These are phyloP conservation scores for Rhizopogon parksii DNA, from an alignment of 1,284 basidiomycete genomes.

Conservation along the genomic window DNA sequence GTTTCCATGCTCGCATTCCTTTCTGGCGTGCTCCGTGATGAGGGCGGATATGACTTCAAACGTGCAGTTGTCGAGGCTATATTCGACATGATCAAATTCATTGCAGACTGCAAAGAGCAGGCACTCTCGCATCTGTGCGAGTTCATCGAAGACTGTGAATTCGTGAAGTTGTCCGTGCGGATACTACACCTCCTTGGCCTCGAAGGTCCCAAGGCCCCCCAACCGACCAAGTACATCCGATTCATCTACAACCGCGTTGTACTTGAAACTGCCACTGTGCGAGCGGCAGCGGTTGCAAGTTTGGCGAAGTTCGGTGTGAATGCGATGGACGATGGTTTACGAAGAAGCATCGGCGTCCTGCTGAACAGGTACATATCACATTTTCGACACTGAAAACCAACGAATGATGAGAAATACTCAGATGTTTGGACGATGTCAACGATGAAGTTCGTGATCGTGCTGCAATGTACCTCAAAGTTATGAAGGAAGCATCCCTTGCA, in stretches of 20 bases:
- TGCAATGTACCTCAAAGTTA: conserved; percentile 85
- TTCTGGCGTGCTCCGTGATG: conserved; percentile 89
- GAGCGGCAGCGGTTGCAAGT: conserved; percentile 92
- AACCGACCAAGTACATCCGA: conserved; percentile 97
- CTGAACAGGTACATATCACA: conserved; percentile 56
- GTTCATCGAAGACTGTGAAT: conserved; percentile 99
- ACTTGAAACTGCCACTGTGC: conserved; percentile 95
- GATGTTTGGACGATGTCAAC: conserved; percentile 97
- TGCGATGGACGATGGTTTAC: conserved; percentile 70
- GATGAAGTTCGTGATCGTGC: conserved; percentile 99
- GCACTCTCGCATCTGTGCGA: conserved; percentile 99
- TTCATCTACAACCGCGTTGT: conserved; percentile 99
- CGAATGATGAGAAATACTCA: conserved; percentile 22
- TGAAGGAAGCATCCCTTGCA: conserved; percentile 76
- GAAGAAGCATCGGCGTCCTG: conserved; percentile 83
- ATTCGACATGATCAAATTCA: conserved; percentile 99
- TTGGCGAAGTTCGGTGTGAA: conserved; percentile 97
- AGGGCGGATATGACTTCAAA: conserved; percentile 99
- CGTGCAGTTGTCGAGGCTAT: conserved; percentile 98
- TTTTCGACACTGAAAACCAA: conserved; percentile 3
- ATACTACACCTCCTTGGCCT: conserved; percentile 93
- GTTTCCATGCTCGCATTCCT: conserved; percentile 93
- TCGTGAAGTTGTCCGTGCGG: conserved; percentile 97
- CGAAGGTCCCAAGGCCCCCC: conserved; percentile 91
- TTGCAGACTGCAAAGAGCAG: conserved; percentile 91